Evolutionary conservation across 768 basidiomycete species (phyloP), one percentile per base, ranked within the genome.

Genomic region (Cyclocybe aegerita): DNA sequence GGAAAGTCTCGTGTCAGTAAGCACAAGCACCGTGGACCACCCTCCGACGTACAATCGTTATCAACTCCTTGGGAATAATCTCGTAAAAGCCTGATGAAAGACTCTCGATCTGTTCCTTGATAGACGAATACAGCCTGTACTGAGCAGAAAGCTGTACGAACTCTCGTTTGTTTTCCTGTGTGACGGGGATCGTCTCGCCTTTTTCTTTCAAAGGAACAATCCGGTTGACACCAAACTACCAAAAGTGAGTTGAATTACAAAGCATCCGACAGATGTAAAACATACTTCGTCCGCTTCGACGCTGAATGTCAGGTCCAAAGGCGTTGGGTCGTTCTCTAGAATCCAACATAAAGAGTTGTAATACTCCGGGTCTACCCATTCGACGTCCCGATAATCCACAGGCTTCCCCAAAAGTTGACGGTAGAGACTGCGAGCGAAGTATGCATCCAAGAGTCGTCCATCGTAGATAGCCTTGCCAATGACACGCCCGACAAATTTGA

Each of bases 281-380:
- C 75, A 32, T 54, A 89, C 91, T 80, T 98, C 93, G 55, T 98
- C 96, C 1, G 91, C 91, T 69, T 99, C 96, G 31, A 95, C 88
- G 54, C 92, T 93, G 73, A 98, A 98, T 10, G 85, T 97, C 52
- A 98, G 76, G 53, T 99, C 93, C 56, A 95, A 67, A 14, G 79
- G 71, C 15, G 86, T 89, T 5, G 91, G 90, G 61, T 97, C 94
- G 66, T 99, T 98, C 63, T 98, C 95, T 55, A 98, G 71, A 68
- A 99, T 98, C 97, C 97, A 99, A 62, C 90, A 90, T 9, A 99
- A 75, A 0, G 93, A 96, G 58, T 96, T 98, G 76, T 98, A 98
- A 67, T 98, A 98, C 68, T 96, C 93, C 0, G 95, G 95, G 70
- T 98, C 95, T 37, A 98, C 90, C 86, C 92, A 96, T 70, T 98